phyloP scores from a whole-genome alignment of 257 asterid genomes.

The Parsonsia alboflavescens region DNA sequence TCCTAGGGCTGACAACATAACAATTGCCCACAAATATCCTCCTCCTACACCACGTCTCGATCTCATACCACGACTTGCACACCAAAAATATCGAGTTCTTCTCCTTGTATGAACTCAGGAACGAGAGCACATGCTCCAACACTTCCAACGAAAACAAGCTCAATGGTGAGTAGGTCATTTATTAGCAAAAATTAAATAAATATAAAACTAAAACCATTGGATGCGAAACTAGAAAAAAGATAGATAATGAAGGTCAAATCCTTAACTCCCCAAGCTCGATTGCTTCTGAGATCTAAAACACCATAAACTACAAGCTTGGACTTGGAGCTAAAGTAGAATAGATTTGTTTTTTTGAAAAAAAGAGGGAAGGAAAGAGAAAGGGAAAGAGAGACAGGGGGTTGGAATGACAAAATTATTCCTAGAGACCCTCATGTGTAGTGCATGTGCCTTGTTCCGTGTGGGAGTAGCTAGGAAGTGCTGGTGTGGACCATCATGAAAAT shows the following conservation, averaged over 20 bases:
- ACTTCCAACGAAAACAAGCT: constrained; percentile 73
- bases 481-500: too few relatives aligned
- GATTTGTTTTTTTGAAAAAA: background rate
- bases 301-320: constrained; percentile 37
- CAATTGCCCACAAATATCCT: constrained; percentile 86
- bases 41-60: constrained; percentile 84
- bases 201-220: background rate
- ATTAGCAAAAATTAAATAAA: background rate
- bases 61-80: constrained; percentile 93
- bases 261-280: constrained; percentile 15
- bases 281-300: constrained; percentile 32
- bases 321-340: constrained; percentile 10
- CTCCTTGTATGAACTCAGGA: constrained; percentile 54
- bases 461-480: too few relatives aligned
- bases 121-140: constrained; percentile 72
- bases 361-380: constrained; percentile 11
- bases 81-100: constrained; percentile 80
- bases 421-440: too few relatives aligned
- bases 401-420: too few relatives aligned
- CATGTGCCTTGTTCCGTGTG: too few relatives aligned
- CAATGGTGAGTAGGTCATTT: constrained; percentile 52
- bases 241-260: constrained; percentile 26
- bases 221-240: background rate
- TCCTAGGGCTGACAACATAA: constrained; percentile 63
- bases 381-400: constrained; percentile 11